Percentiles rank a stretch among this genome's conserved stretches.
These are phyloP conservation scores for Lepidium didymum DNA, from an alignment of 345 rosid species.

Conservation along the genomic window DNA sequence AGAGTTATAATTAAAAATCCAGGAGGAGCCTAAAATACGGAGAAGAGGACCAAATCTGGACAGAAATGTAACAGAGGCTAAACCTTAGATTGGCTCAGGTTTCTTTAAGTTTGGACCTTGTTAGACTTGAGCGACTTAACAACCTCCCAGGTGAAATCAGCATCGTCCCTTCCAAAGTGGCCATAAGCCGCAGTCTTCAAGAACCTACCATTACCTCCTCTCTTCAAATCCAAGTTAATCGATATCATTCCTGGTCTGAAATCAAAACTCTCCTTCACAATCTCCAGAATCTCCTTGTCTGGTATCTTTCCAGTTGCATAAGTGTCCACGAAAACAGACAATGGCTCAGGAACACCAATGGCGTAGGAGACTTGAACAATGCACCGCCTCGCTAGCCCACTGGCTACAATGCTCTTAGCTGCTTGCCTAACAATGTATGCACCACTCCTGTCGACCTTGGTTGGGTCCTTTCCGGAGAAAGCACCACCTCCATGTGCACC, in stretches of 20 bases:
- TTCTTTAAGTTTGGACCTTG: constrained; percentile 32
- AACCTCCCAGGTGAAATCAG: constrained; percentile 42
- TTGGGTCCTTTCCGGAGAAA: constrained; percentile 75
- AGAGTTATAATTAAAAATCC: neutral
- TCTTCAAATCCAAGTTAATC: constrained; percentile 35
- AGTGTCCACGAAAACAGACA: constrained; percentile 36
- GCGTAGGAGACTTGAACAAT: constrained; percentile 36
- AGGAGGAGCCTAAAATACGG: neutral
- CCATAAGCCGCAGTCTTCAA: constrained; percentile 41
- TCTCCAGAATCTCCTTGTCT: constrained; percentile 35
- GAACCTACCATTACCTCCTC: constrained; percentile 41
- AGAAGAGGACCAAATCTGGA: neutral
- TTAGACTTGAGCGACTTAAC: constrained; percentile 36
- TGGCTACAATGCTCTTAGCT: constrained; percentile 36
- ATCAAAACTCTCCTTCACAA: constrained; percentile 34
- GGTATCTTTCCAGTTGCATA: constrained; percentile 32
- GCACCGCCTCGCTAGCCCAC: constrained; percentile 31
- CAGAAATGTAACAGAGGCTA: neutral
- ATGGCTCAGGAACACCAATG: constrained; percentile 37
- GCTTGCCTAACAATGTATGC: constrained; percentile 62
- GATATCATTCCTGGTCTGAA: constrained; percentile 39
- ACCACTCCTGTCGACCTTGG: constrained; percentile 73
- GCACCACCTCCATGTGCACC: constrained; percentile 88
- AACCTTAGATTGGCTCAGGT: constrained; percentile 11
- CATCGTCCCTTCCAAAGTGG: constrained; percentile 35